Evolutionary conservation across 768 basidiomycete genomes (phyloP).

Genomic region (Butyriboletus loyo): DNA sequence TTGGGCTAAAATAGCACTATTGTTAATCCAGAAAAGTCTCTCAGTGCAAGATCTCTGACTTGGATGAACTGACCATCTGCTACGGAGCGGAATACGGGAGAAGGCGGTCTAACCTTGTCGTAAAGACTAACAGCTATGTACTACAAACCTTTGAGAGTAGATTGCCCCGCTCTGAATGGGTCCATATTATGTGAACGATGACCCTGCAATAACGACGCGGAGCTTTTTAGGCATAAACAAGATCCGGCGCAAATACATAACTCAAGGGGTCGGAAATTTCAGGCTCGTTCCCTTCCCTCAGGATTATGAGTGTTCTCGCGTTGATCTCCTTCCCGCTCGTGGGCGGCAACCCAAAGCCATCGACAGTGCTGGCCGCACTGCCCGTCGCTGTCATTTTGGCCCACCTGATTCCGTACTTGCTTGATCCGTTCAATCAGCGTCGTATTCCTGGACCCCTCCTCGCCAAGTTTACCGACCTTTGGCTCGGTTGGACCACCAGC

Average conservation of each 20-base stretch:
- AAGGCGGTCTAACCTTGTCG: no score
- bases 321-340: constrained; percentile 7
- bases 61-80: no score
- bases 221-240: neutral
- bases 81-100: no score
- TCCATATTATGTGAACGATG: no score
- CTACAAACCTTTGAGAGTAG: no score
- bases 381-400: constrained; percentile 18
- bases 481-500: constrained; percentile 65
- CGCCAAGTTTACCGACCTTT: constrained; percentile 69
- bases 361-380: constrained; percentile 8
- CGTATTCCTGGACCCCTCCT: constrained; percentile 64
- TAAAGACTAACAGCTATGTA: no score
- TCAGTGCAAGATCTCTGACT: no score
- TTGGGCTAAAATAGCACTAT: no score
- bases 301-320: constrained; percentile 15
- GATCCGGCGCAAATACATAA: constrained; percentile 4
- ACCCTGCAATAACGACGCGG: neutral
- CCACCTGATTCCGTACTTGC: constrained; percentile 48
- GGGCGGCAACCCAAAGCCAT: neutral
- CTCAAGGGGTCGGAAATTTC: neutral
- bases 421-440: constrained; percentile 59
- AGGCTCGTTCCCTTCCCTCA: constrained; percentile 2
- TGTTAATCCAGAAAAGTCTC: no score
- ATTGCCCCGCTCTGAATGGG: no score